Evolutionary conservation across 176 grass and related monocot species (phyloP).

Genomic region (Tillandsia leiboldiana): DNA sequence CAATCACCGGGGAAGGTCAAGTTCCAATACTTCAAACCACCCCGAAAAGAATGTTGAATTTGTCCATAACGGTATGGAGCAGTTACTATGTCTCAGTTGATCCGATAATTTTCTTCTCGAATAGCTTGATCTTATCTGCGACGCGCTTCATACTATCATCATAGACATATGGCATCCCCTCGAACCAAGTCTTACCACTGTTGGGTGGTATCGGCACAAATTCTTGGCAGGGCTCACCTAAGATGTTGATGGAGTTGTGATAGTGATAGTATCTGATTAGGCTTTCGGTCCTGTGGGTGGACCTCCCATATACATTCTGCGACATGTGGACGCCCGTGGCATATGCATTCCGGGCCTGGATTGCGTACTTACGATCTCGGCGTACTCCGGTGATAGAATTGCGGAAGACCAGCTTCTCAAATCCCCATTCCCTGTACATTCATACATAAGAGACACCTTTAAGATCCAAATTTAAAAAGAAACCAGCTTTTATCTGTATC

Average conservation of each 20-base stretch:
- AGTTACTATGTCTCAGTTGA: conserved; percentile 21
- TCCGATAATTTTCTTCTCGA: conserved; percentile 53
- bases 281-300: conserved; percentile 62
- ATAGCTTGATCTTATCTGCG: conserved; percentile 30
- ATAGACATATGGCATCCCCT: conserved; percentile 56
- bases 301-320: conserved; percentile 48
- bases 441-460: neutral
- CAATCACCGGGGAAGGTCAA: neutral
- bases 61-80: conserved; percentile 17
- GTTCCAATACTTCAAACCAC: neutral
- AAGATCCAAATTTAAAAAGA: neutral
- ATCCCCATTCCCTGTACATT: conserved; percentile 63
- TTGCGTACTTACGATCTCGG: conserved; percentile 79
- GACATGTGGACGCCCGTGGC: conserved; percentile 84
- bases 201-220: conserved; percentile 29
- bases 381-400: conserved; percentile 52
- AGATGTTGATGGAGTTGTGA: conserved; percentile 69
- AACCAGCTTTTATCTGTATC: neutral
- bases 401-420: conserved; percentile 74
- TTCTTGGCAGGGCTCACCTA: conserved; percentile 65
- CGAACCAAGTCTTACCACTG: conserved; percentile 38
- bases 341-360: conserved; percentile 57
- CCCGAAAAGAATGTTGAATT: conserved; percentile 26
- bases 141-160: conserved; percentile 56
- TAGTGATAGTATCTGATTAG: conserved; percentile 91